phyloP scores from a whole-genome alignment of 768 basidiomycete species.

The Mycena maculata region DNA sequence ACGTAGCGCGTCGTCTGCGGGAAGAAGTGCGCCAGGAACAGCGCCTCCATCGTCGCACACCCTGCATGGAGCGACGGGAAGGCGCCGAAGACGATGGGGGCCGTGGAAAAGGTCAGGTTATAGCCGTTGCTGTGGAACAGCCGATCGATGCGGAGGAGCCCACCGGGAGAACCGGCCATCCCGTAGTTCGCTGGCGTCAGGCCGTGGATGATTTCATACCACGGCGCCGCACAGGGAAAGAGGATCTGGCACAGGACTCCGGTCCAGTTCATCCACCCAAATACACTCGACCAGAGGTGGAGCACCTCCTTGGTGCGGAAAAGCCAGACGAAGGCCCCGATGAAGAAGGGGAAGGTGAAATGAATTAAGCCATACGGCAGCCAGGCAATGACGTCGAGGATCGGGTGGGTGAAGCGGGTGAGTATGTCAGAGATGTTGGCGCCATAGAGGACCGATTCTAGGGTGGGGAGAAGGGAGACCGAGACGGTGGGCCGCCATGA shows the following conservation, averaged over 20 bases:
- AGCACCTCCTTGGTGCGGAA: slow-evolving; percentile 86
- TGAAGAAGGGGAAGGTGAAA: slow-evolving; percentile 87
- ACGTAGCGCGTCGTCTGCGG: slow-evolving; percentile 72
- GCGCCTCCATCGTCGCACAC: slow-evolving; percentile 89
- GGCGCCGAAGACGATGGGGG: slow-evolving; percentile 96
- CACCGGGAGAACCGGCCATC: slow-evolving; percentile 94
- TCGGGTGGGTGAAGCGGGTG: slow-evolving; percentile 91
- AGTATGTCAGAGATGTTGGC: slow-evolving; percentile 98
- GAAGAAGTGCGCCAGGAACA: slow-evolving; percentile 97
- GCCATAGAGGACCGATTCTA: slow-evolving; percentile 95
- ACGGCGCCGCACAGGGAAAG: slow-evolving; percentile 93
- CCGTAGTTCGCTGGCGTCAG: slow-evolving; percentile 94
- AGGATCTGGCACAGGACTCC: slow-evolving; percentile 91
- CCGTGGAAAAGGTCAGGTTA: slow-evolving; percentile 82
- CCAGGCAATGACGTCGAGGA: slow-evolving; percentile 96
- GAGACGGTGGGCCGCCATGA: slow-evolving; percentile 84
- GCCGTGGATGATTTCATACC: slow-evolving; percentile 98
- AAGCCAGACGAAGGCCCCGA: slow-evolving; percentile 89
- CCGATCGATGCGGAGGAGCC: slow-evolving; percentile 90
- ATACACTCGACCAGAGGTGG: slow-evolving; percentile 85
- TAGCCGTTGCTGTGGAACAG: slow-evolving; percentile 84
- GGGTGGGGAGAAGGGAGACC: slow-evolving; percentile 92
- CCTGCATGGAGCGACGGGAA: slow-evolving; percentile 95
- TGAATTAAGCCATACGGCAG: slow-evolving; percentile 96
- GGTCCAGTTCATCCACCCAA: slow-evolving; percentile 92